Evolutionary conservation across 192 early-diverging fungal genomes (phyloP).

Genomic region (Rhizophlyctis rosea): DNA sequence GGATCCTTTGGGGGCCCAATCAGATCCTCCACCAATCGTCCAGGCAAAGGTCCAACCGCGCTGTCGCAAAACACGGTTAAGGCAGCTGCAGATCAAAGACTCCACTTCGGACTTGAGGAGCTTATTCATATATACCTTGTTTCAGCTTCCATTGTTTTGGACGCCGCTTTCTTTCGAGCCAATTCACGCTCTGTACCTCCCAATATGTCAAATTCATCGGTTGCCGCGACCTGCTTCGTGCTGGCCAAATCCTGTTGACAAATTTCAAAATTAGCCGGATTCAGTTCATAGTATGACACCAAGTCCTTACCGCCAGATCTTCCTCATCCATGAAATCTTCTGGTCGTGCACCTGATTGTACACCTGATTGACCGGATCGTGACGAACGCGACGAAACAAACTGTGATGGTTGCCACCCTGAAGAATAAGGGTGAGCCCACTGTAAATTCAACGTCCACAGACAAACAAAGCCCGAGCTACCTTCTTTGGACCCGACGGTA

Average conservation of each 20-base stretch:
- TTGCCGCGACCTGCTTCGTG: constrained; percentile 52
- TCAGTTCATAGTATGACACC: constrained; percentile 11
- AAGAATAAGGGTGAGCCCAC: not conserved
- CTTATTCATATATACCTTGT: constrained; percentile 36
- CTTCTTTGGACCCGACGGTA: constrained; percentile 95
- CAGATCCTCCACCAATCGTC: constrained; percentile 53
- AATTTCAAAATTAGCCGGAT: constrained; percentile 1
- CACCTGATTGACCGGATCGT: constrained; percentile 47
- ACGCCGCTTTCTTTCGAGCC: constrained; percentile 42
- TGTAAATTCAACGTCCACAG: not conserved
- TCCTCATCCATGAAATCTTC: constrained; percentile 99
- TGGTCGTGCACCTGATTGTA: constrained; percentile 39
- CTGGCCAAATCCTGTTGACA: constrained; percentile 29
- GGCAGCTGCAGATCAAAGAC: not conserved
- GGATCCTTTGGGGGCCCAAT: constrained; percentile 63
- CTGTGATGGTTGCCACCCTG: constrained; percentile 73
- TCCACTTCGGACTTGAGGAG: not conserved
- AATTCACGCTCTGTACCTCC: constrained; percentile 64
- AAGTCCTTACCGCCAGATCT: constrained; percentile 64
- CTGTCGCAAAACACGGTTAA: not conserved
- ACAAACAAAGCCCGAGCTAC: constrained; percentile 28
- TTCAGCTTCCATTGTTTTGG: constrained; percentile 37
- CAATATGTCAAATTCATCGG: constrained; percentile 66
- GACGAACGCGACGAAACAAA: constrained; percentile 75
- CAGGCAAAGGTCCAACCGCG: constrained; percentile 38